Evolutionary conservation across 495 filamentous ascomycete genomes (phyloP).

Genomic region (Podospora comata): DNA sequence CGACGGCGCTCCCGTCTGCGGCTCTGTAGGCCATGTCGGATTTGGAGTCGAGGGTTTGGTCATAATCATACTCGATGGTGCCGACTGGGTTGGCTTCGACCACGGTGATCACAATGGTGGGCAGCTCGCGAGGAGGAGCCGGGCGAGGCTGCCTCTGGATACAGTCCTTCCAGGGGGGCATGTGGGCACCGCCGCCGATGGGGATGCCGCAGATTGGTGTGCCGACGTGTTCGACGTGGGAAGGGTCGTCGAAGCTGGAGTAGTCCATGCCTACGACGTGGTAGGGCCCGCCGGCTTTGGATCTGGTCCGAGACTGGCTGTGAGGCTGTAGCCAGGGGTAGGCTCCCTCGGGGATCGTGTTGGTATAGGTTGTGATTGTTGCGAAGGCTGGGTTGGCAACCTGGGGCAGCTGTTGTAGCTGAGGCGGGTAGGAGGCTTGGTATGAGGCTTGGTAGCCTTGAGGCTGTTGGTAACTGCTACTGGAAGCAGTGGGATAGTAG

Average conservation of each 20-base stretch:
- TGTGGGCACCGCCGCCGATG: slow-evolving; percentile 34
- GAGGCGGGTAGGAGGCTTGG: neutral
- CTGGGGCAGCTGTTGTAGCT: neutral
- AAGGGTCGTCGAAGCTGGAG: neutral
- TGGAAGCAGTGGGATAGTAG: neutral
- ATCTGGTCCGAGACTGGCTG: neutral
- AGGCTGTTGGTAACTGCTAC: neutral
- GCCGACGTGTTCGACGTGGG: neutral
- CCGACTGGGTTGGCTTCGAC: too few relatives aligned
- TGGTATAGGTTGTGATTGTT: slow-evolving; percentile 9
- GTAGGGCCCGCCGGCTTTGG: slow-evolving; percentile 13
- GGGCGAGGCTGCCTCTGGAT: neutral
- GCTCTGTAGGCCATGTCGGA: neutral
- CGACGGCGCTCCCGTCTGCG: neutral
- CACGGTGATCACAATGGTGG: too few relatives aligned
- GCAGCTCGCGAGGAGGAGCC: too few relatives aligned
- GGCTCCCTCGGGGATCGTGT: slow-evolving; percentile 17
- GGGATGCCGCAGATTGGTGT: slow-evolving; percentile 33
- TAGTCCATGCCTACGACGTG: slow-evolving; percentile 8
- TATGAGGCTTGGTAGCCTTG: neutral
- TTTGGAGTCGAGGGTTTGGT: neutral
- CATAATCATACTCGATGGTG: too few relatives aligned
- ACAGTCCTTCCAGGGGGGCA: slow-evolving; percentile 21
- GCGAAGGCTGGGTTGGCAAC: slow-evolving; percentile 12
- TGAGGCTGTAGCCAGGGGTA: slow-evolving; percentile 6